Evolutionary conservation across 2,329 filamentous ascomycete genomes (phyloP), one percentile per base, ranked within the genome.

Genomic region (Penicillium sp.): DNA sequence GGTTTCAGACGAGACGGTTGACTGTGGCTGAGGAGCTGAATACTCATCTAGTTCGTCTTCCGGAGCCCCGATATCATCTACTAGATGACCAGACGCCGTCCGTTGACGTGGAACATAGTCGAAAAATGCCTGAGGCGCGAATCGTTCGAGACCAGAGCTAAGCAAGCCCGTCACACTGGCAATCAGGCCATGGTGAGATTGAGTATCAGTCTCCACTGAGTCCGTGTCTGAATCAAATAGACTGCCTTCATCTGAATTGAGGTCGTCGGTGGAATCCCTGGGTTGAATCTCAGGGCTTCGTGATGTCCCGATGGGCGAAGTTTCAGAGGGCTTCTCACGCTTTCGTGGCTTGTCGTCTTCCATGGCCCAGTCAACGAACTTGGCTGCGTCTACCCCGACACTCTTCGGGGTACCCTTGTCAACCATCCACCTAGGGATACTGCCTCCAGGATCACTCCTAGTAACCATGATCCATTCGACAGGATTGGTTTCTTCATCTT

Each of bases 381-480:
- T 95, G 57, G 85, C 85, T 0, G 92, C 90, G 75, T 96, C 93
- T 45, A 83, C 83, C 28, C 92, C 85, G 69, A 97, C 95, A 38
- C 91, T 91, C 12, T 85, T 87, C 0, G 93, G 93, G 0, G 93
- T 96, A 33, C 91, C 91, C 73, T 91, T 88, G 71, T 96, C 93
- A n/a, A 96, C 91, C 84, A 97, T 89, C 78, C 95, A 96, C 15
- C 91, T 86, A 1, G 93, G 93, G 19, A 97, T 93, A 62, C 88
- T 94, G 56, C 93, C 93, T 12, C 93, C 93, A 3, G 93, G 92
- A 70, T 97, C 92, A 74, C 91, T 94, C 53, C 93, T 85, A 1
- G 92, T 96, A 19, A 96, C 87, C 93, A 97, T 97, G 63, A 95
- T 86, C 93, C 93, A 97, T 76, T 97, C 93, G 1, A 97, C 84